Evolutionary conservation across 805 yeast genomes (phyloP), one percentile per base, ranked within the genome.

Genomic region (Candida anglica): DNA sequence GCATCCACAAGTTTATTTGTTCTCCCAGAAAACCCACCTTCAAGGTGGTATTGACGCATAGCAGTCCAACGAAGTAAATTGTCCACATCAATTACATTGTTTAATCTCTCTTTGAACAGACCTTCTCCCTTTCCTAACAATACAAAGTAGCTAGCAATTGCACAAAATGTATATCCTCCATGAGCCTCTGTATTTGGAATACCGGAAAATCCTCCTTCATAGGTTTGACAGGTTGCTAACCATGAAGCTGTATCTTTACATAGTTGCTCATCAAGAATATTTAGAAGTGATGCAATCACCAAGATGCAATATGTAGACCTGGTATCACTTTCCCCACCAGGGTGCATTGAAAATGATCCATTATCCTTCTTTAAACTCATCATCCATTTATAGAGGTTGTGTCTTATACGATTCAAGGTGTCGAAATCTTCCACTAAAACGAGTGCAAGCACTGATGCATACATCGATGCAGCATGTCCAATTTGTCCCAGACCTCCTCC

Each of bases 111-210:
- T 5, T 26, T 15, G 11, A 13, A 9, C 8, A 41, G 33, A 54
- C 53, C 13, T 53, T 58, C 20, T 40, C 38, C 1, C 72, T 66
- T 18, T 63, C 47, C 5, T 77, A 50, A 17, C 69, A 67, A 40
- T 69, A 72, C 38, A 77, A 61, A 32, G 77, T 73, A 28, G 82
- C 94, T 28, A 4, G 68, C 66, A 15, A 85, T 64, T 0, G 91
- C 95, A 63, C 99, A 93, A 56, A 77, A 93, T 0, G 98, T 78
- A 54, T 93, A 94, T 1, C 98, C 99, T 2, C 97, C 98, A 53
- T 93, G 99, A 0, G 98, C 97, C 57, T 93, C 99, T 4, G 72
- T 68, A 14, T 54, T 55, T 0, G 95, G 93, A 15, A 69, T 67
- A 1, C 95, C 96, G 1, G 89, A 87, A 60, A 91, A 85, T 0